These are phyloP conservation scores for Parathielavia hyrcaniae DNA, from an alignment of 495 filamentous ascomycete genomes.

Conservation along the genomic window DNA sequence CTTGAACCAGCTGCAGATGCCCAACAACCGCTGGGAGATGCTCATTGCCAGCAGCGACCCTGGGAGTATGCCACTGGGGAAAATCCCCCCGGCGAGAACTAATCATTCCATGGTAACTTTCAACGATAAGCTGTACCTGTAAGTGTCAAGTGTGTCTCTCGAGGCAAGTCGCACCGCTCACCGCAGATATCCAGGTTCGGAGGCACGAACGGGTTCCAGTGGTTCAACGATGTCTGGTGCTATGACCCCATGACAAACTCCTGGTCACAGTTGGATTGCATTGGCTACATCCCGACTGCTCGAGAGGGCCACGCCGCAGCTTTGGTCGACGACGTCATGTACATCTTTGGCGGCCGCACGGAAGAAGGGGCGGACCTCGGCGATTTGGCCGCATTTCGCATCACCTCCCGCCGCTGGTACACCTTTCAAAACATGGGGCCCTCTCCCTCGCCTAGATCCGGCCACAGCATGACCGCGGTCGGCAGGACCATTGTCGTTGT, in stretches of 20 bases:
- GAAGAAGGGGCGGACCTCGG: constrained; percentile 88
- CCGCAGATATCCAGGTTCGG: constrained; percentile 63
- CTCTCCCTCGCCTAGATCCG: constrained; percentile 85
- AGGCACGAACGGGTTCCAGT: constrained; percentile 85
- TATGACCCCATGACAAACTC: constrained; percentile 76
- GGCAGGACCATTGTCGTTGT: constrained; percentile 87
- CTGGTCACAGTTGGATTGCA: constrained; percentile 89
- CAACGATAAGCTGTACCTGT: constrained; percentile 91
- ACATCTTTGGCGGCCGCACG: constrained; percentile 95
- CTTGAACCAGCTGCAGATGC: constrained; percentile 82
- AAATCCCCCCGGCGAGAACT: constrained; percentile 83
- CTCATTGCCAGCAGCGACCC: constrained; percentile 72
- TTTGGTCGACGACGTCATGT: constrained; percentile 95
- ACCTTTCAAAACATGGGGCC: constrained; percentile 99
- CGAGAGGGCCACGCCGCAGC: constrained; percentile 93
- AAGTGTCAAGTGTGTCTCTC: constrained; percentile 37
- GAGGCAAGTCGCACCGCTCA: not conserved
- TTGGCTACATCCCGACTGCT: constrained; percentile 89
- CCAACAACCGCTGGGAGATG: constrained; percentile 87
- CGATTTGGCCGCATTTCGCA: constrained; percentile 92
- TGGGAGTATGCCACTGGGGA: constrained; percentile 55
- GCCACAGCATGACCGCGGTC: constrained; percentile 95
- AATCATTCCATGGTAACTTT: constrained; percentile 92
- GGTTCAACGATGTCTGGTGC: constrained; percentile 99
- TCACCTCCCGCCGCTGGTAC: constrained; percentile 88